phyloP scores from a whole-genome alignment of 768 basidiomycete genomes.

The Suillus fuscotomentosus region DNA sequence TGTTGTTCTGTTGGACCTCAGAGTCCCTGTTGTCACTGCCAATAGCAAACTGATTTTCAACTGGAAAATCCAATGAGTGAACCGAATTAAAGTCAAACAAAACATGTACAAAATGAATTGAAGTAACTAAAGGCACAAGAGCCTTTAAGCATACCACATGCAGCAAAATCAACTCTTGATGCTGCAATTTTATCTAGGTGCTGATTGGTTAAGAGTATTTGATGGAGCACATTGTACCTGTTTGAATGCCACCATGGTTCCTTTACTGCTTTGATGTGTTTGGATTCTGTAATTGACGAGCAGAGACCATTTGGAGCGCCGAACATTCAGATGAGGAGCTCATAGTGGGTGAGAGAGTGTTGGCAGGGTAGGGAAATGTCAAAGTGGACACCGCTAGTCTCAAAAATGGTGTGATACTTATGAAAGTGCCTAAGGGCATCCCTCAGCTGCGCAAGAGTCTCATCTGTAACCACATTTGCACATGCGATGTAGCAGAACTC shows the following conservation, averaged over 20 bases:
- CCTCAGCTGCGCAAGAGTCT: slow-evolving; percentile 5
- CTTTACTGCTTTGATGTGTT: background rate
- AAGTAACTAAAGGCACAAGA: slow-evolving; percentile 8
- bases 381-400: slow-evolving; percentile 8
- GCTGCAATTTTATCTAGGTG: slow-evolving; percentile 22
- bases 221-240: background rate
- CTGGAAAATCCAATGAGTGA: no score
- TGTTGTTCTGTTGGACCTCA: no score
- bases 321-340: background rate
- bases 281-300: slow-evolving; percentile 9
- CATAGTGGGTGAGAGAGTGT: slow-evolving; percentile 18
- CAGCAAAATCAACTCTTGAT: slow-evolving; percentile 16
- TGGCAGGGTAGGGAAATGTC: slow-evolving; percentile 16
- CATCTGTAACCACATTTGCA: slow-evolving; percentile 10
- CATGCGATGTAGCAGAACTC: slow-evolving; percentile 28
- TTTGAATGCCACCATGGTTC: background rate
- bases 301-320: background rate
- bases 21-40: no score
- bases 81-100: no score
- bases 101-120: slow-evolving; percentile 3
- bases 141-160: slow-evolving; percentile 19
- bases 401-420: slow-evolving; percentile 11
- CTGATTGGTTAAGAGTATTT: background rate
- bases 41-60: background rate
- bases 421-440: slow-evolving; percentile 6